Conservation (phyloP, 169 alveolate genomes). For the Cardiosporidium cionae region DNA sequence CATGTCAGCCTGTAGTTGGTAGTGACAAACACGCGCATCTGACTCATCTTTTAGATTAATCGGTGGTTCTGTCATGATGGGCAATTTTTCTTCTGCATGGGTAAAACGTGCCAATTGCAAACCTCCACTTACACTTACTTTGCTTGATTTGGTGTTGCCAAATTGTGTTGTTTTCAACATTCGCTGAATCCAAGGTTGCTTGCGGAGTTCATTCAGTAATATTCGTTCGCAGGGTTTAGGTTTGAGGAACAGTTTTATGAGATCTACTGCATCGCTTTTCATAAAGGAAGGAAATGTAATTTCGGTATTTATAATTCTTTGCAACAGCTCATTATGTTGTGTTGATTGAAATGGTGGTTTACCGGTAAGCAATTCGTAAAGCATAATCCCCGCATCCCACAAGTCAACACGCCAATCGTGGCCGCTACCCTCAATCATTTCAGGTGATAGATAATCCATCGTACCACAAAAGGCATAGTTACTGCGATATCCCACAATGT, state of each 20-base stretch:
- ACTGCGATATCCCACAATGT: slow-evolving; percentile 20
- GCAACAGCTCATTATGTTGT: slow-evolving; percentile 36
- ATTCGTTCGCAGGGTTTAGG: not conserved
- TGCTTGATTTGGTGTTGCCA: too few relatives aligned
- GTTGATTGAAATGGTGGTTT: slow-evolving; percentile 72
- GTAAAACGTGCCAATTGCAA: too few relatives aligned
- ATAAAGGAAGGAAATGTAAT: slow-evolving; percentile 25
- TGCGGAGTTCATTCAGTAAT: not conserved
- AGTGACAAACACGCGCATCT: too few relatives aligned
- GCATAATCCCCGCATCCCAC: slow-evolving; percentile 72
- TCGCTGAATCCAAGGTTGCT: not conserved
- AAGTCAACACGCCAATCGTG: slow-evolving; percentile 80
- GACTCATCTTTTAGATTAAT: too few relatives aligned
- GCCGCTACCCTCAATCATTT: slow-evolving; percentile 78
- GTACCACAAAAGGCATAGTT: slow-evolving; percentile 84
- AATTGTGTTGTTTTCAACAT: too few relatives aligned
- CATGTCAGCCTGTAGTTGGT: too few relatives aligned
- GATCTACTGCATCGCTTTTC: not conserved
- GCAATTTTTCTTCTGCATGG: too few relatives aligned
- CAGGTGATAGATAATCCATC: slow-evolving; percentile 84
- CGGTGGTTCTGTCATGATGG: too few relatives aligned
- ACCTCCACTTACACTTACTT: too few relatives aligned
- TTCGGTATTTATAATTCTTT: slow-evolving; percentile 28
- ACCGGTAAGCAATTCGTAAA: slow-evolving; percentile 79
- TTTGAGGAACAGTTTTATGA: not conserved